Conservation (phyloP, 176 grass and related monocot genomes). For the maize (Zea mays) region DNA sequence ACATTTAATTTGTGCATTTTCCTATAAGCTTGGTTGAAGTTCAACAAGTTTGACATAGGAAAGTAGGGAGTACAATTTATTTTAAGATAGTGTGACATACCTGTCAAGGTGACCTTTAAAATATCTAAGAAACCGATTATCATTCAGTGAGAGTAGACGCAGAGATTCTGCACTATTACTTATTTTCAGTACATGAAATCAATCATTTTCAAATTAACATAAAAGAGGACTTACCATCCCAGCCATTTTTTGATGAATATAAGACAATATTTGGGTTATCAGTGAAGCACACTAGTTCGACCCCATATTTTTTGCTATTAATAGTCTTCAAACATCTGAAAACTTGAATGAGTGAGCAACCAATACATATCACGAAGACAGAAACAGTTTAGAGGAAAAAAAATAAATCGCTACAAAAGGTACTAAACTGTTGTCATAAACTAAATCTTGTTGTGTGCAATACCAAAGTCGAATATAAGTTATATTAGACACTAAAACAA, state of each 20-base stretch:
- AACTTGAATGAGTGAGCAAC: conserved; percentile 29
- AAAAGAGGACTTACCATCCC: conserved; percentile 80
- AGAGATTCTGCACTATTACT: conserved; percentile 72
- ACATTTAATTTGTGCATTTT: not conserved
- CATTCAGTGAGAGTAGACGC: conserved; percentile 83
- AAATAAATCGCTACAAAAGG: conserved; percentile 23
- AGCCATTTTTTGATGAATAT: conserved; percentile 98
- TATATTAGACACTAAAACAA: not conserved
- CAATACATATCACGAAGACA: conserved; percentile 30
- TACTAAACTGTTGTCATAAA: not conserved
- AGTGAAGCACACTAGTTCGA: conserved; percentile 92
- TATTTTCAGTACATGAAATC: conserved; percentile 29
- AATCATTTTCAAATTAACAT: conserved; percentile 29
- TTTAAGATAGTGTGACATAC: conserved; percentile 36
- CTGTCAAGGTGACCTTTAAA: conserved; percentile 99
- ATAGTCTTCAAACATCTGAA: conserved; percentile 96
- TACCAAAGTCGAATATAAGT: not conserved
- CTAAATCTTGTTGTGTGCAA: not conserved
- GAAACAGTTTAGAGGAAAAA: not conserved
- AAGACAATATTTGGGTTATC: conserved; percentile 80
- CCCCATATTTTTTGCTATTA: conserved; percentile 99
- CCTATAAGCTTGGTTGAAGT: not conserved
- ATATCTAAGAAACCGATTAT: conserved; percentile 94
- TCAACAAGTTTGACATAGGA: not conserved
- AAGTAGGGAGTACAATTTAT: not conserved